These are phyloP conservation scores for Penicillium freii DNA, from an alignment of 2,329 filamentous ascomycete species.

Conservation along the genomic window DNA sequence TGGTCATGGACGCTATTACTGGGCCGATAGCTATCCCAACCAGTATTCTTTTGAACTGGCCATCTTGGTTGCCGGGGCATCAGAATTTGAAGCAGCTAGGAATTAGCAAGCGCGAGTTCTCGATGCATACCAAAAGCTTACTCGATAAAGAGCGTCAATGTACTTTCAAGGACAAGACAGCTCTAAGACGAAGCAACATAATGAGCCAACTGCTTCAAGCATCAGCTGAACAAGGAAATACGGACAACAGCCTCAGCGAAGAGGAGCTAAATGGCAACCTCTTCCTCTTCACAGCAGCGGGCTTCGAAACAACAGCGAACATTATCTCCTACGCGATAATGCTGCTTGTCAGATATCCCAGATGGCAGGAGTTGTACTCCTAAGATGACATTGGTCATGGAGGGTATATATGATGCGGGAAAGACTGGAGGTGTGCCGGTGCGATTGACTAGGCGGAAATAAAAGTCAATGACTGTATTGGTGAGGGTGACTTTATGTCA, in stretches of 20 bases:
- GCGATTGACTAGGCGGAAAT: background rate
- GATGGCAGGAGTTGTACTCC: background rate
- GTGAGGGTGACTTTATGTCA: background rate
- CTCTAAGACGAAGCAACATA: background rate
- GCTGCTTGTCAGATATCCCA: background rate
- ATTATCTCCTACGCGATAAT: conserved; percentile 52
- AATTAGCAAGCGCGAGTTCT: background rate
- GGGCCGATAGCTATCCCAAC: background rate
- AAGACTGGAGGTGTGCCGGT: background rate
- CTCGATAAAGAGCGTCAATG: background rate
- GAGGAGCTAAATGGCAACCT: conserved; percentile 47
- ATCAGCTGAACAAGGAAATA: background rate
- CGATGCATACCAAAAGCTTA: background rate
- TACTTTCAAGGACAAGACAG: background rate
- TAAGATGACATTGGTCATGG: background rate
- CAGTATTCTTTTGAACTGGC: background rate
- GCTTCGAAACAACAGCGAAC: conserved; percentile 47
- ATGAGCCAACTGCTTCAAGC: background rate
- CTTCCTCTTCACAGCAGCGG: conserved; percentile 49
- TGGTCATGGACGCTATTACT: no score
- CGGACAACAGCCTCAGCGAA: conserved; percentile 15
- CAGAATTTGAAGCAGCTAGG: background rate
- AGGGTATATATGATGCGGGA: background rate
- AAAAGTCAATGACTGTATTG: background rate
- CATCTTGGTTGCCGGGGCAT: background rate